Evolutionary conservation across 352 stramenopile species (phyloP), one percentile per base, ranked within the genome.

Genomic region (Pythium myriotylum): DNA sequence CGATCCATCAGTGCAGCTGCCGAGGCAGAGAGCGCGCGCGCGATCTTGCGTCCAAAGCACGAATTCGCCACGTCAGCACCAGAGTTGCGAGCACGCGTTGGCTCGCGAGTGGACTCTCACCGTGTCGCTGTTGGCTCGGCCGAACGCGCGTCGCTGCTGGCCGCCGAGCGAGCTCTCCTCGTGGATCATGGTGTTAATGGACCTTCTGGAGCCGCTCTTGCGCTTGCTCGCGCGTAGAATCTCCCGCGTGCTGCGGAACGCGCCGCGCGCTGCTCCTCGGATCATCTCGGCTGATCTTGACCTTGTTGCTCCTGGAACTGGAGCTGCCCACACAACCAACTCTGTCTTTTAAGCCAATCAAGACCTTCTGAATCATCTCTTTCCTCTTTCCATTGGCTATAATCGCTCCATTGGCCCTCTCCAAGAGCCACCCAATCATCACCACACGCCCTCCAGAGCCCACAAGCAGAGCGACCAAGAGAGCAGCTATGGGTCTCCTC

Each of bases 401-500:
- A 52, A 57, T 26, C 43, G 8, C 1, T 40, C 42, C 20, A 48
- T 8, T 1, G 26, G 17, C 39, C 46, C 56, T 42, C 47, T 41
- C 29, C 27, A 50, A 35, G 45, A 61, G 51, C 50, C 59, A 67
- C 51, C 59, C 59, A 67, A 67, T 67, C 59, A 67, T 67, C 59
- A 67, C 59, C 59, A 60, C 59, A 67, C 59, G 24, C 46, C 54
- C 3, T n/a, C 43, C 20, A 32, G 13, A 47, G 32, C 41, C 13
- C 47, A n/a, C 29, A 60, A 60, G 53, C 51, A 50, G 23, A 10
- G 47, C n/a, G 27, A 41, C 24, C 27, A 12, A 55, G 53, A 10
- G 33, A 52, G 16, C 23, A 54, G 29, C 35, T 23, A 94, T 94
- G 84, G 84, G 78, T 14, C 81, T 94, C 57, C 69, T 94, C 45